Evolutionary conservation across 768 basidiomycete species (phyloP).

Genomic region (Lactarius hengduanensis): DNA sequence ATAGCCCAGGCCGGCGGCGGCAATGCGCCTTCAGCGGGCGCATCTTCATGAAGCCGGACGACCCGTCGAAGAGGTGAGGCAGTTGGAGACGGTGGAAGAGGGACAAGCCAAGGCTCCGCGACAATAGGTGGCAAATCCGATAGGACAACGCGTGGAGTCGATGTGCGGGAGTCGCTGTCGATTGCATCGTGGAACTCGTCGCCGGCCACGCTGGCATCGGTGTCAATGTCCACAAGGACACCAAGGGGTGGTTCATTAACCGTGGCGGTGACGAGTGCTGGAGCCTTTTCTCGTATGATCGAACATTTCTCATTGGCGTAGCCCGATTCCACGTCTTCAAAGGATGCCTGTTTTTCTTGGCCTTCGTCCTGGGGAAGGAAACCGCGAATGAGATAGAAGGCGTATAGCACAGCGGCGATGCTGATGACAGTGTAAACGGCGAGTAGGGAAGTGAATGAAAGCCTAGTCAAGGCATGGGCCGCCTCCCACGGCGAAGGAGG

Average conservation of each 20-base stretch:
- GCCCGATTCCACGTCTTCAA: conserved; percentile 12
- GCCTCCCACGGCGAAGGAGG: not conserved
- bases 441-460: conserved; percentile 17
- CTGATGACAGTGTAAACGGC: conserved; percentile 29
- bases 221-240: conserved; percentile 20
- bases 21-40: conserved; percentile 1
- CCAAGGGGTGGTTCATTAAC: conserved; percentile 4
- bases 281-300: conserved; percentile 7
- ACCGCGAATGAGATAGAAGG: conserved; percentile 23
- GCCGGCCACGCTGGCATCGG: conserved; percentile 12
- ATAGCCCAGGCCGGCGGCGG: conserved; percentile 22
- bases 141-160: not conserved
- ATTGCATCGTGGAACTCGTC: conserved; percentile 16
- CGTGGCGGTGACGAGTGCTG: not conserved
- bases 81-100: conserved; percentile 26
- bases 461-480: conserved; percentile 14
- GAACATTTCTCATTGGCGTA: conserved; percentile 19
- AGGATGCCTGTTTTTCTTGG: conserved; percentile 27
- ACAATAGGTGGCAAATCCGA: conserved; percentile 18
- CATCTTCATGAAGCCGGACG: conserved; percentile 17
- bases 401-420: conserved; percentile 31
- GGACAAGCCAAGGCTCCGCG: conserved; percentile 26
- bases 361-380: conserved; percentile 30
- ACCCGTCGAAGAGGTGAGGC: conserved; percentile 32
- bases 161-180: not conserved